Evolutionary conservation across 768 basidiomycete species (phyloP).

Genomic region (Tephrocybe sp.): DNA sequence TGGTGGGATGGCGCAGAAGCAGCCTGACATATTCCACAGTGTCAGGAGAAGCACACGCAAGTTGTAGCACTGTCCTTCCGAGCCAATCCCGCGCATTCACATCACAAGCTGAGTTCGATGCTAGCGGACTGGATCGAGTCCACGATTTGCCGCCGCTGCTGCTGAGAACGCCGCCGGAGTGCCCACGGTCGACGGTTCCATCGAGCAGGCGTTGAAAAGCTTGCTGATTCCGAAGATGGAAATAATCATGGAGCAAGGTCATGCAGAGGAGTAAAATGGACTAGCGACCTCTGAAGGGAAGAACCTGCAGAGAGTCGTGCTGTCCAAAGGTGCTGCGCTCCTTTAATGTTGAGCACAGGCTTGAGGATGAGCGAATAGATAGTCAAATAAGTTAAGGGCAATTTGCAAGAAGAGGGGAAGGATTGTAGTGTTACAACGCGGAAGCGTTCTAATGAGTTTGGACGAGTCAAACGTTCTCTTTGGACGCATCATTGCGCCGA

Average conservation of each 20-base stretch:
- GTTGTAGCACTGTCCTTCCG: conserved; percentile 80
- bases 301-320: conserved; percentile 27
- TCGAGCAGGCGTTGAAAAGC: conserved; percentile 78
- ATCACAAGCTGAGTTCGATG: conserved; percentile 36
- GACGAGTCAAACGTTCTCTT: conserved; percentile 3
- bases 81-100: conserved; percentile 73
- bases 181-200: conserved; percentile 37
- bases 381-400: conserved; percentile 12
- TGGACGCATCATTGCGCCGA: neutral
- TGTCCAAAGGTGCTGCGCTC: conserved; percentile 24
- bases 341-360: conserved; percentile 22
- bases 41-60: conserved; percentile 69
- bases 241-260: conserved; percentile 81
- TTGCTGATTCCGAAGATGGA: conserved; percentile 68
- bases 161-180: conserved; percentile 33
- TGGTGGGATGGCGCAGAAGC: conserved; percentile 69
- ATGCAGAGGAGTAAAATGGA: conserved; percentile 48
- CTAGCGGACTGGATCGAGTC: conserved; percentile 46
- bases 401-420: neutral
- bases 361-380: conserved; percentile 4
- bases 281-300: conserved; percentile 38
- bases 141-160: conserved; percentile 58
- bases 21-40: conserved; percentile 76
- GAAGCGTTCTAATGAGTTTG: conserved; percentile 1
- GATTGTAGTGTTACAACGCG: neutral